Base-by-base conservation (phyloP, 306 rosid genomes). In the Rubus idaeus region DNA sequence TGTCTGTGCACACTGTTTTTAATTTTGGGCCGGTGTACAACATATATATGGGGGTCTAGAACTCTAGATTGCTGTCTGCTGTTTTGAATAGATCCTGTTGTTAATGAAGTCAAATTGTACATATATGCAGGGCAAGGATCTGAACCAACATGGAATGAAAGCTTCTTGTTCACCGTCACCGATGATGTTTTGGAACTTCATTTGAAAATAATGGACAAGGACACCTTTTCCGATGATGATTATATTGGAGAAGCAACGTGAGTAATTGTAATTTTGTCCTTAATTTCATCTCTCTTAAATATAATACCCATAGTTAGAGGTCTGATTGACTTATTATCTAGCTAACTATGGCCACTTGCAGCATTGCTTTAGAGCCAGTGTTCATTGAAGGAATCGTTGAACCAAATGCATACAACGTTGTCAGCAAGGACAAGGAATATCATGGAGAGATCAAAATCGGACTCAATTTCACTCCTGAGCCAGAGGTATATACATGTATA, bases 121-220 rank as follows among this genome's bases (percentile, higher is more conserved):
- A 42, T 8, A 42, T 7, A 49, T 78, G 73, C 83, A 90, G 97
- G 89, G 21, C 41, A 90, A 78, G 96, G 97, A 42, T 51, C 82
- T 20, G 72, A 88, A 2, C 93, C 96, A 26, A 87, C 87, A 46
- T 92, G 97, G 97, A 90, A 90, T 14, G 96, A 92, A 75, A 87
- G 5, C 47, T 92, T 92, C 78, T 74, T 88, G n/a, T 92, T 90
- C 79, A 84, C 74, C 44, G 51, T 92, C 55, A 77, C 97, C 6
- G 89, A 85, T 2, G 91, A 86, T n/a, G 87, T 73, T 78, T 78
- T 85, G 39, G 90, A 88, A 53, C 86, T 92, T 80, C 76, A 37
- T 9, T 53, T 92, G 79, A 92, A 90, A 83, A 85, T 92, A 76
- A 67, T 88, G 87, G 97, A 92, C 87, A 83, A 87, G 44, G 96